These are phyloP conservation scores for Salvia splendens DNA, from an alignment of 257 asterid species.

Conservation along the genomic window DNA sequence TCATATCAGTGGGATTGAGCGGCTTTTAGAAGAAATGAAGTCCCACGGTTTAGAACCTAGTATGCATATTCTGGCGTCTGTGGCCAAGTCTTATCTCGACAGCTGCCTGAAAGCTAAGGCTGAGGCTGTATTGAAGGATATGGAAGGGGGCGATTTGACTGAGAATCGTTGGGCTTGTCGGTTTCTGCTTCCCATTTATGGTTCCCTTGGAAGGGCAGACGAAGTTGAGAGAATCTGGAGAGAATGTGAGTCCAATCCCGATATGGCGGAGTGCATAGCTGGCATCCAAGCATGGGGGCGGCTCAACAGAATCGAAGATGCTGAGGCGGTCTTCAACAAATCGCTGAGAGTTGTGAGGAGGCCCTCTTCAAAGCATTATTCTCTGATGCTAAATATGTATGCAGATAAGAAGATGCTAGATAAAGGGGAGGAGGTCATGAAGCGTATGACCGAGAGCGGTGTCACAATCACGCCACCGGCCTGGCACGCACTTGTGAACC, in stretches of 20 bases:
- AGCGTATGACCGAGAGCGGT: constrained; percentile 56
- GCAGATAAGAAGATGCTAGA: constrained; percentile 60
- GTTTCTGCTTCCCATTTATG: constrained; percentile 58
- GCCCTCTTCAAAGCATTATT: constrained; percentile 47
- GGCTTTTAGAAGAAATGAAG: constrained; percentile 65
- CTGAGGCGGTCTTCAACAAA: constrained; percentile 65
- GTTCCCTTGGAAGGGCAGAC: constrained; percentile 56
- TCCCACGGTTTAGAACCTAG: constrained; percentile 57
- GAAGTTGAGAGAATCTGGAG: constrained; percentile 71
- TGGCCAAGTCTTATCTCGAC: constrained; percentile 52
- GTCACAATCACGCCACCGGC: constrained; percentile 44
- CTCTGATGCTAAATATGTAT: constrained; percentile 53
- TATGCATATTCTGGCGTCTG: constrained; percentile 31
- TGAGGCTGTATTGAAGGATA: constrained; percentile 60
- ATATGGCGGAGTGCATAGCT: constrained; percentile 48
- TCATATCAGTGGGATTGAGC: constrained; percentile 78
- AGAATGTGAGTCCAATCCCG: constrained; percentile 51
- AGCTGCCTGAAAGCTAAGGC: constrained; percentile 63
- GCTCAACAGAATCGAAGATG: constrained; percentile 57
- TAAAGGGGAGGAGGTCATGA: constrained; percentile 71
- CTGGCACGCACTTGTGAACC: constrained; percentile 76
- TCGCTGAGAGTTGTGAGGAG: constrained; percentile 38
- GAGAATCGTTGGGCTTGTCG: constrained; percentile 51
- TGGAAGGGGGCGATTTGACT: constrained; percentile 52
- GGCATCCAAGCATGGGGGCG: constrained; percentile 79